Evolutionary conservation across 2,329 filamentous ascomycete genomes (phyloP).

Genomic region (Ceratocystis destructans): DNA sequence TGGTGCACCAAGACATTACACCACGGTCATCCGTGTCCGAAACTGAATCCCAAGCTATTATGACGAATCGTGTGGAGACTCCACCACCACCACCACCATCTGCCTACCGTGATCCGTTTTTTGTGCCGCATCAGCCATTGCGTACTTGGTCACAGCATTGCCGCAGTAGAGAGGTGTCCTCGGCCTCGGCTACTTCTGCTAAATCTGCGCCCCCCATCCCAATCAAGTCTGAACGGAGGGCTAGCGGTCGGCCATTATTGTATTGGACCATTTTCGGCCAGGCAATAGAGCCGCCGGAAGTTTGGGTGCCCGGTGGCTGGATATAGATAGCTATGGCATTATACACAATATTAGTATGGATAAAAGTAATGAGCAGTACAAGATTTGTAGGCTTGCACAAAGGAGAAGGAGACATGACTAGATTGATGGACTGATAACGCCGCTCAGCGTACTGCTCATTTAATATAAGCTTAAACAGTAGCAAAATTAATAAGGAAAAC

Average conservation of each 20-base stretch:
- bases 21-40: neutral
- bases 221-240: slow-evolving; percentile 7
- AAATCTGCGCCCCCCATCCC: slow-evolving; percentile 8
- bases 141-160: neutral
- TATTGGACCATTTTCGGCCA: slow-evolving; percentile 15
- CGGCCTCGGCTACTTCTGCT: neutral
- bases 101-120: slow-evolving; percentile 10
- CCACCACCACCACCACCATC: slow-evolving; percentile 10
- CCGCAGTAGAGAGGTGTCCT: neutral
- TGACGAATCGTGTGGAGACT: neutral
- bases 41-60: neutral
- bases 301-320: slow-evolving; percentile 17
- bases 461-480: neutral
- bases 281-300: slow-evolving; percentile 9
- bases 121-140: neutral
- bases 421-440: neutral
- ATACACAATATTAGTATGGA: neutral
- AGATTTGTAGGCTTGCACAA: no score
- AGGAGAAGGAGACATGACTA: neutral
- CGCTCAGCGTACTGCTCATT: neutral
- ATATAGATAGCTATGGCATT: neutral
- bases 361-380: neutral
- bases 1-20: neutral
- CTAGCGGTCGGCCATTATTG: slow-evolving; percentile 10
- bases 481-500: neutral